A percentile compares a stretch with the other conserved stretches of the same genome.
These are phyloP conservation scores for Phaeoacremonium minimum DNA, from an alignment of 2,329 filamentous ascomycete genomes.

Conservation along the genomic window DNA sequence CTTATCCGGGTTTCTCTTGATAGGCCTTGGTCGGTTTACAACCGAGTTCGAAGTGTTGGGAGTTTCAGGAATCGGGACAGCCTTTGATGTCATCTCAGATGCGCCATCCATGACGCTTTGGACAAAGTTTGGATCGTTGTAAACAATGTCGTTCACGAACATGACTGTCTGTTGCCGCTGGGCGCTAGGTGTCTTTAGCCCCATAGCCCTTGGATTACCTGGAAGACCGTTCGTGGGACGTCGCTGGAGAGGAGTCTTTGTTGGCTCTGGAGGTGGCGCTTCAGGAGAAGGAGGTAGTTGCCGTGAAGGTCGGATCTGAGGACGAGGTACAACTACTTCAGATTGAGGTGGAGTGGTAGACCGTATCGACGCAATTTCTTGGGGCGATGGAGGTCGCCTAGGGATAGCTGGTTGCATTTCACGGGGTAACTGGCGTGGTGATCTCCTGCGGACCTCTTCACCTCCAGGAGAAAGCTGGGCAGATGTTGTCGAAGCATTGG, in stretches of 20 bases:
- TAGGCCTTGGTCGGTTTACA: slow-evolving; percentile 51
- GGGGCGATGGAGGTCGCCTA: slow-evolving; percentile 3
- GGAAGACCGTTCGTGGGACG: slow-evolving; percentile 43
- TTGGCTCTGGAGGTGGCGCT: slow-evolving; percentile 23
- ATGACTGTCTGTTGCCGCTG: slow-evolving; percentile 44
- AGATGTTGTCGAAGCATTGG: slow-evolving; percentile 36
- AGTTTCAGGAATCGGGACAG: slow-evolving; percentile 9
- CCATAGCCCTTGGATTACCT: slow-evolving; percentile 37
- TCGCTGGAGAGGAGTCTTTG: slow-evolving; percentile 35
- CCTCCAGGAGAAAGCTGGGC: slow-evolving; percentile 45
- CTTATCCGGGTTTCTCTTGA: slow-evolving; percentile 42
- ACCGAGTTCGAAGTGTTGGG: slow-evolving; percentile 30
- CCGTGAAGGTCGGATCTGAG: slow-evolving; percentile 24
- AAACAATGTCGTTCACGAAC: slow-evolving; percentile 52
- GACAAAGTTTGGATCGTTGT: slow-evolving; percentile 45
- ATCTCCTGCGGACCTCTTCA: slow-evolving; percentile 47
- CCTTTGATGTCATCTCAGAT: slow-evolving; percentile 22
- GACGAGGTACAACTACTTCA: background rate
- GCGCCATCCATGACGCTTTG: slow-evolving; percentile 43
- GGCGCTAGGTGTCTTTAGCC: slow-evolving; percentile 23
- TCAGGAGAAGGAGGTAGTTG: slow-evolving; percentile 20
- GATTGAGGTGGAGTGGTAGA: background rate
- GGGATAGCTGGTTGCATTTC: slow-evolving; percentile 2
- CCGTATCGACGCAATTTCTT: background rate
- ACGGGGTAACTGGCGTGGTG: slow-evolving; percentile 34